A percentile compares a stretch with the other conserved stretches of the same genome.
These are phyloP conservation scores for Luffa acutangula DNA, from an alignment of 306 rosid species.

Conservation along the genomic window DNA sequence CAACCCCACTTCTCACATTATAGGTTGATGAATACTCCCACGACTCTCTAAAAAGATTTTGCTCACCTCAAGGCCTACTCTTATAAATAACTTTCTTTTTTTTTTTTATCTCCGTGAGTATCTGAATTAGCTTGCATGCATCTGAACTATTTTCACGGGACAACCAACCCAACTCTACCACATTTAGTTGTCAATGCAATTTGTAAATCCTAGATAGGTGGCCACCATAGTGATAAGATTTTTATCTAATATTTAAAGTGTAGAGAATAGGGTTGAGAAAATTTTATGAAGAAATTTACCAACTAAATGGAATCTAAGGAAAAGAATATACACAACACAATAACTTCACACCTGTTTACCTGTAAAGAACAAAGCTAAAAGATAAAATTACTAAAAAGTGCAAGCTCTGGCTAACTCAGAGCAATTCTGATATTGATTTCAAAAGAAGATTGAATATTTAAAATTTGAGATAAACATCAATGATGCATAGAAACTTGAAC, in stretches of 20 bases:
- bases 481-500: not conserved
- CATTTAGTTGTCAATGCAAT: no score
- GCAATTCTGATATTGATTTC: not conserved
- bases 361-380: not conserved
- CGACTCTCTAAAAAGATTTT: not conserved
- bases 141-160: no score
- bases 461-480: not conserved
- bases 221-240: no score
- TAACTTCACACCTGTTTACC: not conserved
- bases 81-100: no score
- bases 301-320: not conserved
- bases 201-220: no score
- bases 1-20: not conserved
- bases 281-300: not conserved
- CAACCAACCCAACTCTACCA: no score
- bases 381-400: not conserved
- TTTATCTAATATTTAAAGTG: not conserved
- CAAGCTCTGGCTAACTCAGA: not conserved
- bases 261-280: not conserved
- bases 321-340: not conserved
- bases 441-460: not conserved
- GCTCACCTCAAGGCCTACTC: not conserved
- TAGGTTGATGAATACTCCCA: not conserved
- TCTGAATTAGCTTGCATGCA: no score
- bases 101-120: no score